Conservation (phyloP, 225 moss, liverwort and hornwort species). For the Physcomitrellopsis africana region DNA sequence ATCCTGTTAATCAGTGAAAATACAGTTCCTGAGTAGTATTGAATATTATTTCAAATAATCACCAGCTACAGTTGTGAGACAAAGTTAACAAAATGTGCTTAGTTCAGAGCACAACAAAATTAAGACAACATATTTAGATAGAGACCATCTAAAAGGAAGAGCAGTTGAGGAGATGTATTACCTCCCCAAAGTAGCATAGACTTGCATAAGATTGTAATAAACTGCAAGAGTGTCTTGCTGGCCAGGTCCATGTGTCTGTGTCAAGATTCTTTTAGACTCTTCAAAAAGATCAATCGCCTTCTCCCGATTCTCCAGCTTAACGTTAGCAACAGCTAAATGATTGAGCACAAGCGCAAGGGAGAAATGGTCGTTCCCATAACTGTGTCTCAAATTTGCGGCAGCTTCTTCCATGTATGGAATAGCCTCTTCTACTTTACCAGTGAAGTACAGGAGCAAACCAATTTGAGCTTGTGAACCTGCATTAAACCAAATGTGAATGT, state of each 20-base stretch:
- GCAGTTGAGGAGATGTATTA: slow-evolving; percentile 26
- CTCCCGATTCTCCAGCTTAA: slow-evolving; percentile 68
- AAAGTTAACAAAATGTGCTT: neutral
- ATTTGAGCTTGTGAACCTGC: slow-evolving; percentile 95
- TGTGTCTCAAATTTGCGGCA: slow-evolving; percentile 60
- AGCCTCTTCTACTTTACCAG: slow-evolving; percentile 79
- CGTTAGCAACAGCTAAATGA: slow-evolving; percentile 84
- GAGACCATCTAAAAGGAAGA: neutral
- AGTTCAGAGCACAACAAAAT: neutral
- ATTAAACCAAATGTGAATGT: neutral
- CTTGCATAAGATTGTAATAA: slow-evolving; percentile 82
- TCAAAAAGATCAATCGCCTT: slow-evolving; percentile 78
- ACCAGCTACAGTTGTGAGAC: neutral
- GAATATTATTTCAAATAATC: neutral
- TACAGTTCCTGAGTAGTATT: neutral
- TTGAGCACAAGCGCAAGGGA: slow-evolving; percentile 95
- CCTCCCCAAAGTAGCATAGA: slow-evolving; percentile 81
- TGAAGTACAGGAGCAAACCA: slow-evolving; percentile 91
- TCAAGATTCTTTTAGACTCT: slow-evolving; percentile 79
- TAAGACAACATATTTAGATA: too few relatives aligned
- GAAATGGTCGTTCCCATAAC: slow-evolving; percentile 79
- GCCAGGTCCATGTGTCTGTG: slow-evolving; percentile 79
- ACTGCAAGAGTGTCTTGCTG: slow-evolving; percentile 93
- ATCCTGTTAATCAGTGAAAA: neutral
- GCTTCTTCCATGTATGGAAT: slow-evolving; percentile 80